Evolutionary conservation across 495 filamentous ascomycete genomes (phyloP).

Genomic region (Halenospora varia): DNA sequence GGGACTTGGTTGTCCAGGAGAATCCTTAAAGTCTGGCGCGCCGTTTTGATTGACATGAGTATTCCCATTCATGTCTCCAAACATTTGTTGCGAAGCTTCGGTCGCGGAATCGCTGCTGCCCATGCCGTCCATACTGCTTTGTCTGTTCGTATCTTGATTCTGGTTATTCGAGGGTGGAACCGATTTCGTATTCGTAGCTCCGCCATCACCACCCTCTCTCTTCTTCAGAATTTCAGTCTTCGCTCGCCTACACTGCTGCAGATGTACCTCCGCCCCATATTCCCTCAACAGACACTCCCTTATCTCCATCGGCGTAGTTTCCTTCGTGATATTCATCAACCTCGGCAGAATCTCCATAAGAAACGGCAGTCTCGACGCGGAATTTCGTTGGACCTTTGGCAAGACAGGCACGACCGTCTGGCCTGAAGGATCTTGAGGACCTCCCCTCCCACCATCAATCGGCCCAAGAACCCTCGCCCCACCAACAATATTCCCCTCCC

Average conservation of each 20-base stretch:
- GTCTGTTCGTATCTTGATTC: slow-evolving; percentile 1
- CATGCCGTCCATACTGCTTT: slow-evolving; percentile 17
- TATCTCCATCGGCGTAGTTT: slow-evolving; percentile 25
- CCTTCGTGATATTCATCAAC: slow-evolving; percentile 24
- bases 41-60: neutral
- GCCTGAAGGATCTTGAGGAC: neutral
- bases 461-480: slow-evolving; percentile 23
- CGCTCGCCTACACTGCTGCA: slow-evolving; percentile 26
- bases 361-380: slow-evolving; percentile 23
- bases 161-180: neutral
- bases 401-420: slow-evolving; percentile 15
- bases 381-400: slow-evolving; percentile 27
- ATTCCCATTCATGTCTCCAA: slow-evolving; percentile 13
- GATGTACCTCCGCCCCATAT: slow-evolving; percentile 24
- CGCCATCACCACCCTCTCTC: slow-evolving; percentile 1
- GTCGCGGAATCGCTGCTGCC: slow-evolving; percentile 10
- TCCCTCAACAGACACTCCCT: slow-evolving; percentile 22
- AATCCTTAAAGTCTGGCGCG: neutral
- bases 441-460: slow-evolving; percentile 4
- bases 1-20: neutral
- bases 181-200: slow-evolving; percentile 5
- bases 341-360: slow-evolving; percentile 25
- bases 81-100: slow-evolving; percentile 19
- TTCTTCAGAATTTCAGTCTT: slow-evolving; percentile 28
- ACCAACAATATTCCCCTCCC: slow-evolving; percentile 25